These are phyloP conservation scores for Talaromyces liani DNA, from an alignment of 495 filamentous ascomycete genomes.

Conservation along the genomic window DNA sequence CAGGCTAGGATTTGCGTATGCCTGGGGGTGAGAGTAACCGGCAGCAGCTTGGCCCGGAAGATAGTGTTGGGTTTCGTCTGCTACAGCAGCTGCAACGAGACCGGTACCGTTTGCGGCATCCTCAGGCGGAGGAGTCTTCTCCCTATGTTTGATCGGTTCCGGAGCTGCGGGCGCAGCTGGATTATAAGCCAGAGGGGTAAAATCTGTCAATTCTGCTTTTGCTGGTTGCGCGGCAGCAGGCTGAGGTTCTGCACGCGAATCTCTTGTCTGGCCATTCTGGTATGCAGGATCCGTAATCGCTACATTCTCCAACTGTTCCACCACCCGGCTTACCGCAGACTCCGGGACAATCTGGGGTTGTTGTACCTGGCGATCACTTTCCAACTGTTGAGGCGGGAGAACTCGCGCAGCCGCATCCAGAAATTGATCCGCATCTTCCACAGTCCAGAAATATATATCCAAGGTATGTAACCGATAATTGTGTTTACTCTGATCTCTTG, in stretches of 20 bases:
- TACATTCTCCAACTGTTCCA: conserved; percentile 76
- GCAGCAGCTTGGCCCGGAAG: conserved; percentile 15
- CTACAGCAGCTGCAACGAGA: conserved; percentile 57
- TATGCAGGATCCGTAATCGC: conserved; percentile 62
- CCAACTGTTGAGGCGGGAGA: conserved; percentile 50
- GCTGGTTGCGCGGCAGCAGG: conserved; percentile 30
- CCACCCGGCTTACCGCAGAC: conserved; percentile 62
- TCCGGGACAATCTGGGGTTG: conserved; percentile 36
- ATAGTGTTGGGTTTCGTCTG: conserved; percentile 48
- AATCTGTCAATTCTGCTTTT: conserved; percentile 25
- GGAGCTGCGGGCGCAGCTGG: conserved; percentile 81
- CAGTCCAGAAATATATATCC: conserved; percentile 86
- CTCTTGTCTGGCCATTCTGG: conserved; percentile 45
- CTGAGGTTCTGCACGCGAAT: conserved; percentile 35
- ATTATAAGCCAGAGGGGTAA: conserved; percentile 81
- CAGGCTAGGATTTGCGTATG: conserved; percentile 8
- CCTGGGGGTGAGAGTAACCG: conserved; percentile 13
- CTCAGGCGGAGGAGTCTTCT: conserved; percentile 81
- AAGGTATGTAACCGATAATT: conserved; percentile 72
- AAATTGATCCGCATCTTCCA: conserved; percentile 66
- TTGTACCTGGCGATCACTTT: conserved; percentile 44
- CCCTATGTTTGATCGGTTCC: conserved; percentile 72
- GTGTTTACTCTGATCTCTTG: conserved; percentile 59
- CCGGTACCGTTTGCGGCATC: conserved; percentile 67
- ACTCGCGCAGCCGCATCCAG: conserved; percentile 56